Base-by-base conservation (phyloP, 805 yeast genomes). In the Metschnikowia aberdeeniae region DNA sequence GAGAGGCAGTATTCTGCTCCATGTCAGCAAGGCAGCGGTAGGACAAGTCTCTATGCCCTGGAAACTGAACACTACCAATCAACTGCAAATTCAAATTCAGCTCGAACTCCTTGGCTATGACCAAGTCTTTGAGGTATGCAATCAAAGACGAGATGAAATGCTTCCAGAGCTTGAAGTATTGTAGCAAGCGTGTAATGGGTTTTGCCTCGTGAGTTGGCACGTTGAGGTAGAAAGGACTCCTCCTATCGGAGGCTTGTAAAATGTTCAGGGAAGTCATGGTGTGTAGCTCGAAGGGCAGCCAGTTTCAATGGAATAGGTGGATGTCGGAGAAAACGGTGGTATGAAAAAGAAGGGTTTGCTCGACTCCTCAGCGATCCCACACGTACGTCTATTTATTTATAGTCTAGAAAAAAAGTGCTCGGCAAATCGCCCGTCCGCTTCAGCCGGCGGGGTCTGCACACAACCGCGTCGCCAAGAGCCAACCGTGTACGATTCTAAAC, bases 31-130 rank as follows among this genome's bases (percentile, higher is more conserved):
- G 46, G 35, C 46, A 42, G 32, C 50, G 52, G 40, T 48, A 47
- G 5, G 69, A 68, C 39, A 67, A 69, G 68, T 55, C 78, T 59
- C 49, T 78, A 62, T 59, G 78, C 9, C 72, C 72, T 6, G 73
- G 73, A 44, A 68, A 67, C 52, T 67, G 68, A 29, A 70, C 61
- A 28, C 71, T 62, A 41, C 57, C 63, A 32, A 71, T 58, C 36
- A 71, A 52, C 53, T 71, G 76, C 43, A 57, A 59, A 41, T 64
- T 64, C 43, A 71, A 54, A 52, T 69, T 60, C 54, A 60, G 58
- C 40, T 60, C 63, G 35, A 59, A 60, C 51, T 71, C 79, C 57
- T 76, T 77, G 45, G 77, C 76, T 42, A 77, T 60, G 31, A 75
- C 61, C 46, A 76, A 62, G 53, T 78, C 75, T 46, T 62, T 67